Evolutionary conservation across 2,329 filamentous ascomycete species (phyloP), one percentile per base, ranked within the genome.

Genomic region (Botrytis pseudocinerea): DNA sequence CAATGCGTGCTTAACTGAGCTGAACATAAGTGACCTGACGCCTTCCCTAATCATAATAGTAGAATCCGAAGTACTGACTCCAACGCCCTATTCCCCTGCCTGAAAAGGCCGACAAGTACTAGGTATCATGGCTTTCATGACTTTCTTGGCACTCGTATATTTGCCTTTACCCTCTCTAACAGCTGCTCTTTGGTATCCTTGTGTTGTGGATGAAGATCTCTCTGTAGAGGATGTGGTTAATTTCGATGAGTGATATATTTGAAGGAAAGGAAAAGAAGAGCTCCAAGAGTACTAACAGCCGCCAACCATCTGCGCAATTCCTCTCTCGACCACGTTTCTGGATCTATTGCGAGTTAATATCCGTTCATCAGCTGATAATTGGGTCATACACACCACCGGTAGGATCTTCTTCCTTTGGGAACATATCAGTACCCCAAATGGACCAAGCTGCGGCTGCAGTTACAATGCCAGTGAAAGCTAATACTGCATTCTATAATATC

Each of bases 221-320:
- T 87, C 91, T 93, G 76, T 46, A 22, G 25, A 69, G 25, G 22
- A 44, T 48, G 22, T 69, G n/a, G 65, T 69, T 57, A 69, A 69
- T 57, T 32, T 62, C 57, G 14, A 46, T 3, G 5, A n/a, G 69
- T 65, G 69, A 64, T n/a, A 44, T 46, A 62, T 22, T 40, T 51
- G 35, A 66, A 64, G 46, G 28, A 70, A 71, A 54, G 38, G 32
- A 63, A 25, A 54, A 64, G n/a, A 32, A 57, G 38, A 57, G 35
- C n/a, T 57, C n/a, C 65, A 18, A 69, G 48, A 42, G 42, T 38
- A 85, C 91, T 83, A 87, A 97, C 95, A 78, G 88, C 89, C 63
- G 89, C 89, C 69, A 98, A 85, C 94, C 95, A 98, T 79, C 91
- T 86, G 75, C 89, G 87, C 82, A 97, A 85, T 79, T 98, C 93